Evolutionary conservation across 441 rosid species (phyloP), one percentile per base, ranked within the genome.

Genomic region (Populus hybrid): DNA sequence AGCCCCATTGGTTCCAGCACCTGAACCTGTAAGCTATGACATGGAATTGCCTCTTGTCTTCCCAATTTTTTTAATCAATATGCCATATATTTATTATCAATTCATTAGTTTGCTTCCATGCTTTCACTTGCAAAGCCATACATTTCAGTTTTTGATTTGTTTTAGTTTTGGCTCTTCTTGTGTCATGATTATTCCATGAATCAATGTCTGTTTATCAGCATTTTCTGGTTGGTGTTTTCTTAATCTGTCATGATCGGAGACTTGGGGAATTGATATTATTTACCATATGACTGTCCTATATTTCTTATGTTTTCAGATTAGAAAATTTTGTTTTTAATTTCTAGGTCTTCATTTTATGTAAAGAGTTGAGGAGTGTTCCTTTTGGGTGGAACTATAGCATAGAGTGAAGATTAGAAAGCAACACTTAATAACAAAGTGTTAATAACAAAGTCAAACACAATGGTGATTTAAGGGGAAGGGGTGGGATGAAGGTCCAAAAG

Each of bases 21-120:
- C 83, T 38, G 87, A 89, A 79, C 68, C 91, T 86, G 97, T 96
- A 89, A 87, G 94, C 81, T 81, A 76, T 74, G 64, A 63, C 42
- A 33, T 77, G 68, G 78, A 53, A 50, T 38, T 35, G 21, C 68
- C 42, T 14, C 11, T 70, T 1, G 33, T 70, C 3, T 73, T 80
- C 81, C 75, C 65, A 33, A 28, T 69, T 42, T 56, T 73, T 50
- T 29, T 66, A 2, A 65, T 79, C 61, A 21, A 4, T 6, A 42
- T 33, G 26, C 75, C 69, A 23, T 63, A 64, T 2, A 40, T 76
- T 73, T 72, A 31, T 76, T 64, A 64, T 63, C 28, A 3, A 69
- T 66, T 56, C 67, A 56, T 70, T 63, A 33, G 16, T 68, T 64
- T 71, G 23, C 66, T 38, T 69, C 26, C 68, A 21, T n/a, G 23